Percentiles rank a stretch among this genome's conserved stretches.
Evolutionary conservation across 2,329 filamentous ascomycete species (phyloP).

Genomic region (Lecanicillium sp.): DNA sequence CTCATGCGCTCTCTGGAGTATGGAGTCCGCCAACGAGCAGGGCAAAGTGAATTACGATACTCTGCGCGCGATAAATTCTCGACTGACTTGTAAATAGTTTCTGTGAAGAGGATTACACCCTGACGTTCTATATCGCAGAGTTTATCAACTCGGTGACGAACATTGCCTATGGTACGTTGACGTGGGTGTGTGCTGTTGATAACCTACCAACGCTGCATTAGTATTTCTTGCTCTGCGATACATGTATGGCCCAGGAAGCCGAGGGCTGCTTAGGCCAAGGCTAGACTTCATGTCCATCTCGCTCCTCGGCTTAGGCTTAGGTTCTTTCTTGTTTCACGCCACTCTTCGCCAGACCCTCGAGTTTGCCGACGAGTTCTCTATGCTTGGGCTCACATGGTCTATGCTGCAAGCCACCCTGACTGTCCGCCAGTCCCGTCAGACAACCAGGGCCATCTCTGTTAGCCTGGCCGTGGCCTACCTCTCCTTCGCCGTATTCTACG

Average conservation of each 20-base stretch:
- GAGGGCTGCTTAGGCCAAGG: slow-evolving; percentile 25
- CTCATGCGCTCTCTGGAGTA: slow-evolving; percentile 26
- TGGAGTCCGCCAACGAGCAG: slow-evolving; percentile 36
- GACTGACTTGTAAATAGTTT: slow-evolving; percentile 24
- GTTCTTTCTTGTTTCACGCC: slow-evolving; percentile 40
- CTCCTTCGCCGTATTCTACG: slow-evolving; percentile 36
- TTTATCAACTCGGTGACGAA: slow-evolving; percentile 40
- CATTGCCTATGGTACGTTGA: slow-evolving; percentile 38
- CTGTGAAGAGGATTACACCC: slow-evolving; percentile 43
- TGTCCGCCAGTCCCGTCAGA: slow-evolving; percentile 33
- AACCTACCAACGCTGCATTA: slow-evolving; percentile 18
- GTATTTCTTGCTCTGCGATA: slow-evolving; percentile 37
- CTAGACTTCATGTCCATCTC: slow-evolving; percentile 37
- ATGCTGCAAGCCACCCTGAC: slow-evolving; percentile 46
- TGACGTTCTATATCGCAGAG: slow-evolving; percentile 37
- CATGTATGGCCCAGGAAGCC: slow-evolving; percentile 28
- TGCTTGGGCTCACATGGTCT: slow-evolving; percentile 47
- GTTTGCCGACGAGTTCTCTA: slow-evolving; percentile 52
- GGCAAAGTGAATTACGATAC: slow-evolving; percentile 27
- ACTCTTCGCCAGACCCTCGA: slow-evolving; percentile 37
- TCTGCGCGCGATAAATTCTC: neutral
- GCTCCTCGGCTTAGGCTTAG: slow-evolving; percentile 35
- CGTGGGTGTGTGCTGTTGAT: neutral
- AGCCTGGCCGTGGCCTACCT: slow-evolving; percentile 35
- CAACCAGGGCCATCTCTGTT: slow-evolving; percentile 27